Evolutionary conservation across 257 asterid genomes (phyloP).

Genomic region (Eustoma russellianum): DNA sequence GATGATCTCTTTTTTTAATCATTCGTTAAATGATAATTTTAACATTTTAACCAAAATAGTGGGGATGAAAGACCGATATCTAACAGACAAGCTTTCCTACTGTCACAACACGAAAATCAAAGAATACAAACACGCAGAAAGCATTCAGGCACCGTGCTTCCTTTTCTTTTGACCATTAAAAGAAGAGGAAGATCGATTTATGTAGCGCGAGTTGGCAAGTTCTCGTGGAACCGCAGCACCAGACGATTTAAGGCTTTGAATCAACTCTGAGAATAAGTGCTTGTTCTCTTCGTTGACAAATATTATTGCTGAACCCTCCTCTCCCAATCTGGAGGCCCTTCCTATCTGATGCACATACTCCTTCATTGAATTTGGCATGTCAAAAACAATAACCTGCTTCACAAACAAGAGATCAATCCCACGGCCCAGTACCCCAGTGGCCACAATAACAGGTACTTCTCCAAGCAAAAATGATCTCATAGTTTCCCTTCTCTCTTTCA

Average conservation of each 20-base stretch:
- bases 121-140: neutral
- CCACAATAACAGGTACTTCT: constrained; percentile 58
- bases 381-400: constrained; percentile 85
- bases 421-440: constrained; percentile 89
- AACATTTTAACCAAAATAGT: neutral
- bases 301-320: constrained; percentile 60
- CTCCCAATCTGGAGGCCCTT: constrained; percentile 89
- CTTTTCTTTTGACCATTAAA: constrained; percentile 49
- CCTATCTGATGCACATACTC: constrained; percentile 94
- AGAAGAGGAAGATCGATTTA: constrained; percentile 24
- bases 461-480: constrained; percentile 71
- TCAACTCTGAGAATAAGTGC: constrained; percentile 57
- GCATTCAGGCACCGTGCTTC: constrained; percentile 35
- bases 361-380: constrained; percentile 78
- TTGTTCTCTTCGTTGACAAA: constrained; percentile 84
- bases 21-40: no score
- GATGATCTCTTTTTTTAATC: no score
- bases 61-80: neutral
- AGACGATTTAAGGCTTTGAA: constrained; percentile 47
- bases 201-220: constrained; percentile 51
- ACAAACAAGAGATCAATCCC: constrained; percentile 71
- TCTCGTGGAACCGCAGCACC: constrained; percentile 77
- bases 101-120: neutral
- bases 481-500: constrained; percentile 85
- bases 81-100: neutral